Conservation (phyloP, 805 yeast genomes). For the Cyberlindnera euphorbiiphila region DNA sequence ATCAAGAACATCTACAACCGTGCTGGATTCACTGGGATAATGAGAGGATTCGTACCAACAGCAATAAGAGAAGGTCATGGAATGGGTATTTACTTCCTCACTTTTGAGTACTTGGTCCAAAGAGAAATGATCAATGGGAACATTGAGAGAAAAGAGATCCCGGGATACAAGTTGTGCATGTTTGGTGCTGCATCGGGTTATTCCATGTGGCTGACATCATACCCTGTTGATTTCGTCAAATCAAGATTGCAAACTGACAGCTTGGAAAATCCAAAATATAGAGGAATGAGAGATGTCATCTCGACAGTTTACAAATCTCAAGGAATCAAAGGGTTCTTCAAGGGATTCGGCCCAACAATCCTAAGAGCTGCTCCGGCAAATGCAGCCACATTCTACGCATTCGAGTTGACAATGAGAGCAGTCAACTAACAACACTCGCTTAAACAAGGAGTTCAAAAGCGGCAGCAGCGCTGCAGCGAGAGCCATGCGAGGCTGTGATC, state of each 20-base stretch:
- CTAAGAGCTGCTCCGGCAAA: slow-evolving; percentile 98
- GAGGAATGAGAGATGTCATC: slow-evolving; percentile 55
- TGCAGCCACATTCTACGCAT: slow-evolving; percentile 93
- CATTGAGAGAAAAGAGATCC: slow-evolving; percentile 63
- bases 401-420: slow-evolving; percentile 80
- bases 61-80: slow-evolving; percentile 83
- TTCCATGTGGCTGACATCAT: slow-evolving; percentile 75
- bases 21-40: slow-evolving; percentile 59
- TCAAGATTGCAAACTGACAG: slow-evolving; percentile 81
- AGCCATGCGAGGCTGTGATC: too few species aligned
- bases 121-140: slow-evolving; percentile 48
- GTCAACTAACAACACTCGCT: slow-evolving; percentile 2
- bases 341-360: slow-evolving; percentile 89
- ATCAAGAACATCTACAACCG: slow-evolving; percentile 50
- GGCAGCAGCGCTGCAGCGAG: too few species aligned
- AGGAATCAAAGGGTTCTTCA: slow-evolving; percentile 77
- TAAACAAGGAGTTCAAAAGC: too few species aligned
- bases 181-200: slow-evolving; percentile 93
- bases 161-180: slow-evolving; percentile 80
- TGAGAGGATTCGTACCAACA: slow-evolving; percentile 82
- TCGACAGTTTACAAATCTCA: slow-evolving; percentile 47
- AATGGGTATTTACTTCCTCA: slow-evolving; percentile 80
- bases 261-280: slow-evolving; percentile 55
- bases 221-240: slow-evolving; percentile 90
- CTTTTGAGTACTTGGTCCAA: slow-evolving; percentile 85